Evolutionary conservation across 371 early-diverging fungal genomes (phyloP).

Genomic region (Mucor piriformis): DNA sequence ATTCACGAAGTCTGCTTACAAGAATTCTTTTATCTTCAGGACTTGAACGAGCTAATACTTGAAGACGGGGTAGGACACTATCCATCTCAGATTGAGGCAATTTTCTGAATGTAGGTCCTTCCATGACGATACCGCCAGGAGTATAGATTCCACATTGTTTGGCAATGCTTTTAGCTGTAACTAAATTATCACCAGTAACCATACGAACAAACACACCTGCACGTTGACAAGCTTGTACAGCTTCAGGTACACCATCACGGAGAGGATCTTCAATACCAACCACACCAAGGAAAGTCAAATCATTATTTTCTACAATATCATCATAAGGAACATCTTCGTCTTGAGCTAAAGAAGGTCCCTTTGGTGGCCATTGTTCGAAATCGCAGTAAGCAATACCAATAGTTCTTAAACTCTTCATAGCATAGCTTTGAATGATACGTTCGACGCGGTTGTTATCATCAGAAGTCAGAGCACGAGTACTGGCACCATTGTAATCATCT

Average conservation of each 20-base stretch:
- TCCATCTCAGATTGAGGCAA: constrained; percentile 59
- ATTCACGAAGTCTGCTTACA: constrained; percentile 62
- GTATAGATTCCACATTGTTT: constrained; percentile 69
- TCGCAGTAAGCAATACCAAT: constrained; percentile 73
- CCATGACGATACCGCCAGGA: constrained; percentile 62
- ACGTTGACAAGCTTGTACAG: constrained; percentile 59
- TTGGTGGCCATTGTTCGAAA: constrained; percentile 57
- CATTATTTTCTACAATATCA: constrained; percentile 43
- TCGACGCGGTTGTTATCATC: constrained; percentile 51
- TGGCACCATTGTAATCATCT: constrained; percentile 41
- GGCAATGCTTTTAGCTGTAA: constrained; percentile 70
- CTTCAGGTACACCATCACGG: constrained; percentile 68
- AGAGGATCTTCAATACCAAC: constrained; percentile 77
- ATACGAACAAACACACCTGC: constrained; percentile 82
- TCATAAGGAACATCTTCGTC: constrained; percentile 56
- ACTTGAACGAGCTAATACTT: constrained; percentile 70
- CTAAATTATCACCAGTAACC: constrained; percentile 80
- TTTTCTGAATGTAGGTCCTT: constrained; percentile 65
- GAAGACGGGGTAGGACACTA: constrained; percentile 59
- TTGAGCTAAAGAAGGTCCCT: constrained; percentile 12
- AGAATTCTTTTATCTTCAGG: constrained; percentile 72
- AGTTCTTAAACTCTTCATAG: constrained; percentile 62
- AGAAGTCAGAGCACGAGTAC: constrained; percentile 45
- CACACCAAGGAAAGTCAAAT: constrained; percentile 54
- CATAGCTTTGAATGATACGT: constrained; percentile 62